Evolutionary conservation across 2,329 filamentous ascomycete species (phyloP), one percentile per base, ranked within the genome.

Genomic region (Xylariaceae sp.): DNA sequence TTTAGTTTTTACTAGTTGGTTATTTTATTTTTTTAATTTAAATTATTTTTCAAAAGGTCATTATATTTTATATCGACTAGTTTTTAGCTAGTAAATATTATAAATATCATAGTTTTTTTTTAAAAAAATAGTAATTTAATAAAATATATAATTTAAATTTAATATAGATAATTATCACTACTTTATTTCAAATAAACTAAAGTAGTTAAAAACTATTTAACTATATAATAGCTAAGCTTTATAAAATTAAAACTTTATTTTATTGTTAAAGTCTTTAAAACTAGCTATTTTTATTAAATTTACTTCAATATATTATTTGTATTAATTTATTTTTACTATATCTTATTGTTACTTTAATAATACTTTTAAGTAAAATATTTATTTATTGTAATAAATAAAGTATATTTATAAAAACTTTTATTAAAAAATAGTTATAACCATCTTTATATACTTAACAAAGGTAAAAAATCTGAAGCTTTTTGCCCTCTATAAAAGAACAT

Each of bases 391-490:
- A 17, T 34, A 34, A 36, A 33, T 38, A 38, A 33, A 30, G 23
- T 33, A 41, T 30, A 33, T 35, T 33, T 31, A 28, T 17, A 35
- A 43, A 28, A 28, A 26, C 3, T 14, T 8, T 31, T 29, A 35
- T 19, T 34, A 36, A 36, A 34, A 35, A 29, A 41, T 30, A 33
- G 35, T 33, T 31, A 28, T 17, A 35, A 43, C 24, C 29, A 26
- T 3, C 29, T 8, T 31, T 29, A 35, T 19, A 29, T 30, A 35
- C 17, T 28, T 33, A 34, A 34, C 30, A 36, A 13, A 36, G 14
- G 5, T 29, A 29, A 29, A n/a, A 29, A 31, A 18, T 14, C 4
- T 15, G 9, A 15, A 31, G 17, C 29, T 31, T 14, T 15, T 6
- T 31, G 15, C 15, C 12, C 14, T 31, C 13, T 16, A 31, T 13